Conservation (phyloP, 306 rosid genomes). For the Dryas drummondii region DNA sequence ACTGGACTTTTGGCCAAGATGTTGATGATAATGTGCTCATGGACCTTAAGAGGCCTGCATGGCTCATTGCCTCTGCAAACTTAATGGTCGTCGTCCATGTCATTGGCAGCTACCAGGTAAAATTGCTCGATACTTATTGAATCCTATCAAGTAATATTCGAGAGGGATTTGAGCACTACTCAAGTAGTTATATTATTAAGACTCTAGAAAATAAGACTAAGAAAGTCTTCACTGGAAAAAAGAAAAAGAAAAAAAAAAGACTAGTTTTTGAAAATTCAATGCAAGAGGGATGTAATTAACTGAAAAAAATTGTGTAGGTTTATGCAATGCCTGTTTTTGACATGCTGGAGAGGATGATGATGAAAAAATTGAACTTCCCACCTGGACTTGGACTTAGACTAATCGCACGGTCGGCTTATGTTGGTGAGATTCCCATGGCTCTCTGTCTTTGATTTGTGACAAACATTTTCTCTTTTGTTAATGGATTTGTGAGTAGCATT, state of each 20-base stretch:
- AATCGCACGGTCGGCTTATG: slow-evolving; percentile 69
- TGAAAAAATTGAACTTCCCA: slow-evolving; percentile 49
- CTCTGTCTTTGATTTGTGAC: background rate
- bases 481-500: background rate
- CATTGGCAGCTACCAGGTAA: slow-evolving; percentile 93
- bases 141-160: no score
- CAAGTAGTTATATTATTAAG: no score
- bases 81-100: slow-evolving; percentile 89
- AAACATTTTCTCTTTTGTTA: background rate
- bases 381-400: slow-evolving; percentile 72
- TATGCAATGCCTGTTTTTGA: slow-evolving; percentile 91
- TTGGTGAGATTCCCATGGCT: slow-evolving; percentile 44
- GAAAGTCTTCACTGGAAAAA: no score
- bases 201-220: no score
- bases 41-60: slow-evolving; percentile 61
- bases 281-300: no score
- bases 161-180: no score
- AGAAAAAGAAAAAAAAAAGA: no score
- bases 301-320: slow-evolving; percentile 42
- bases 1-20: slow-evolving; percentile 88
- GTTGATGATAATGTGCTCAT: slow-evolving; percentile 74
- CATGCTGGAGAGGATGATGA: slow-evolving; percentile 68
- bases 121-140: background rate
- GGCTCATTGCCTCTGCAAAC: slow-evolving; percentile 94
- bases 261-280: no score